Evolutionary conservation across 1,284 basidiomycete species (phyloP).

Genomic region (Ustilago bromivora): DNA sequence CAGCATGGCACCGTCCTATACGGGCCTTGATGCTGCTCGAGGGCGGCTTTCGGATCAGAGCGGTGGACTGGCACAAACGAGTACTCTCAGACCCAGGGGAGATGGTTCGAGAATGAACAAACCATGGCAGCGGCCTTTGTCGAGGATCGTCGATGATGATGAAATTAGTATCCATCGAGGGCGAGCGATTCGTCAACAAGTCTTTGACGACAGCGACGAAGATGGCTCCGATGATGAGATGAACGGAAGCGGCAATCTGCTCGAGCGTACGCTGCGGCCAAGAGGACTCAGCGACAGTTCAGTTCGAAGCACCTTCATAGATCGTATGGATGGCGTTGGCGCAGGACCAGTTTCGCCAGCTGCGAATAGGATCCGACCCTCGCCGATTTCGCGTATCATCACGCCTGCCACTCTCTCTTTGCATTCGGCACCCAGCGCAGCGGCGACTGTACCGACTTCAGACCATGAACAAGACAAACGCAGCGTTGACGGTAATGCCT

Average conservation of each 20-base stretch:
- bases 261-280: slow-evolving; percentile 48
- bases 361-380: slow-evolving; percentile 27
- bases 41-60: slow-evolving; percentile 4
- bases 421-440: slow-evolving; percentile 36
- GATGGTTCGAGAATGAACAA: slow-evolving; percentile 12
- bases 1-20: slow-evolving; percentile 21
- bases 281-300: slow-evolving; percentile 66
- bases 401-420: slow-evolving; percentile 62
- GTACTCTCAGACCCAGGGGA: slow-evolving; percentile 12
- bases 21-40: slow-evolving; percentile 12
- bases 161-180: slow-evolving; percentile 60
- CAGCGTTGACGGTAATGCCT: slow-evolving; percentile 25
- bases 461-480: slow-evolving; percentile 7
- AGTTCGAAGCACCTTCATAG: slow-evolving; percentile 63
- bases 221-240: slow-evolving; percentile 41
- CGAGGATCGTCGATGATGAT: slow-evolving; percentile 62
- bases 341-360: slow-evolving; percentile 22
- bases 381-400: slow-evolving; percentile 59
- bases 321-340: slow-evolving; percentile 37
- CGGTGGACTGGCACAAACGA: slow-evolving; percentile 15
- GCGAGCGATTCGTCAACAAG: slow-evolving; percentile 40
- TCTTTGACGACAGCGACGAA: slow-evolving; percentile 44
- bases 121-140: slow-evolving; percentile 38
- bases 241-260: slow-evolving; percentile 27
- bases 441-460: slow-evolving; percentile 6